These are phyloP conservation scores for Torulaspora delbrueckii DNA, from an alignment of 805 yeast species.

Conservation along the genomic window DNA sequence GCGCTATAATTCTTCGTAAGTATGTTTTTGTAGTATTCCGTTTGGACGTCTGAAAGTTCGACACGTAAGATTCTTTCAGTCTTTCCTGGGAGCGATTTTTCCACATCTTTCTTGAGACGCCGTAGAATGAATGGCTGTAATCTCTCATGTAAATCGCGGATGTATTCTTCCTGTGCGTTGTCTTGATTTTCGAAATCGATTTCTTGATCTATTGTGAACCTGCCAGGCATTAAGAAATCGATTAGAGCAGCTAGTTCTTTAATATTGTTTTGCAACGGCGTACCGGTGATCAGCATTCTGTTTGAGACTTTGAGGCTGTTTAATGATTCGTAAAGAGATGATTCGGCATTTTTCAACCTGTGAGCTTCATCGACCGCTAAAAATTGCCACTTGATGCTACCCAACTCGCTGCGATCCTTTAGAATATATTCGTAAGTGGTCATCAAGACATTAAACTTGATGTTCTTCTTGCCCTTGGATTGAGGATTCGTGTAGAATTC, in stretches of 20 bases:
- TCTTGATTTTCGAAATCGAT: slow-evolving; percentile 91
- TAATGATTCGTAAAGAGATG: slow-evolving; percentile 85
- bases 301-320: slow-evolving; percentile 77
- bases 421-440: slow-evolving; percentile 96
- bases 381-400: slow-evolving; percentile 87
- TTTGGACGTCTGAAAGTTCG: slow-evolving; percentile 90
- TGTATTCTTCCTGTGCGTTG: slow-evolving; percentile 81
- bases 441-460: slow-evolving; percentile 84
- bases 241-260: slow-evolving; percentile 93
- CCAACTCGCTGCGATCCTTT: slow-evolving; percentile 79
- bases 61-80: slow-evolving; percentile 93
- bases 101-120: slow-evolving; percentile 94
- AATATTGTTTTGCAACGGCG: slow-evolving; percentile 94
- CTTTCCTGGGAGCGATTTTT: slow-evolving; percentile 91
- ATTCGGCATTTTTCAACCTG: slow-evolving; percentile 88
- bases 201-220: slow-evolving; percentile 83
- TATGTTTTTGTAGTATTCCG: slow-evolving; percentile 90
- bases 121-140: slow-evolving; percentile 90
- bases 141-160: slow-evolving; percentile 75
- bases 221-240: slow-evolving; percentile 94
- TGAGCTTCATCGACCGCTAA: slow-evolving; percentile 99
- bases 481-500: slow-evolving; percentile 70
- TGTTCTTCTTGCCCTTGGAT: slow-evolving; percentile 46
- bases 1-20: slow-evolving; percentile 90
- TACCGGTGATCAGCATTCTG: slow-evolving; percentile 90